Evolutionary conservation across 768 basidiomycete genomes (phyloP).

Genomic region (Leccinum variicolor): DNA sequence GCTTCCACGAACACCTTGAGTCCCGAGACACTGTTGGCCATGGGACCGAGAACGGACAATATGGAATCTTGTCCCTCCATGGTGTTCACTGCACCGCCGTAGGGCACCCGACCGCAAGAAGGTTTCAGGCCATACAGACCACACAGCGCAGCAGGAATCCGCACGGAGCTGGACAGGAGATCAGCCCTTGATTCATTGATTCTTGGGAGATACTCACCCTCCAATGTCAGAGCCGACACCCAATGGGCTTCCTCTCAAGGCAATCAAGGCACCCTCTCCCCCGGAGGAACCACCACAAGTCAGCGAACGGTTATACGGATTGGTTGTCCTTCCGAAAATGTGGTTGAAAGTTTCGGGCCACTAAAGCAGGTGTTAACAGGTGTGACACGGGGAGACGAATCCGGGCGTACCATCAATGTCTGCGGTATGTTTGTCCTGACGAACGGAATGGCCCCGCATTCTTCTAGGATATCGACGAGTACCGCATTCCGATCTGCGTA

Average conservation of each 20-base stretch:
- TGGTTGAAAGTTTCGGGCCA: constrained; percentile 78
- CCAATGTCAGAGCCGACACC: constrained; percentile 83
- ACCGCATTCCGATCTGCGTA: constrained; percentile 56
- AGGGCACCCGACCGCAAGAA: constrained; percentile 68
- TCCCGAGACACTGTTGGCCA: constrained; percentile 55
- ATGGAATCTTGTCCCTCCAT: constrained; percentile 71
- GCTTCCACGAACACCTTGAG: constrained; percentile 65
- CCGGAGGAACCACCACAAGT: constrained; percentile 83
- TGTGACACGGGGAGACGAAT: neutral
- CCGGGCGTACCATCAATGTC: constrained; percentile 58
- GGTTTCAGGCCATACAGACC: constrained; percentile 72
- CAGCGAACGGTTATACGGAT: constrained; percentile 69
- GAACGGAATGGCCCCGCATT: constrained; percentile 66
- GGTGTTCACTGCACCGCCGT: constrained; percentile 58
- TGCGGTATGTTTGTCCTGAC: constrained; percentile 78
- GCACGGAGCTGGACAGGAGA: constrained; percentile 51
- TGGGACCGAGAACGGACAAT: constrained; percentile 71
- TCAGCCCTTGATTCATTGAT: neutral
- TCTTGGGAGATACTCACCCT: constrained; percentile 43
- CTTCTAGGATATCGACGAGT: constrained; percentile 63
- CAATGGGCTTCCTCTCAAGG: constrained; percentile 39
- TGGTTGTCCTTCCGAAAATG: constrained; percentile 74
- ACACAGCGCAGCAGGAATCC: constrained; percentile 68
- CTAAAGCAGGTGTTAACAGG: constrained; percentile 32
- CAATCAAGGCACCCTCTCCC: constrained; percentile 79